Conservation (phyloP, 129 eudicot genomes). For the Centaurea solstitialis region DNA sequence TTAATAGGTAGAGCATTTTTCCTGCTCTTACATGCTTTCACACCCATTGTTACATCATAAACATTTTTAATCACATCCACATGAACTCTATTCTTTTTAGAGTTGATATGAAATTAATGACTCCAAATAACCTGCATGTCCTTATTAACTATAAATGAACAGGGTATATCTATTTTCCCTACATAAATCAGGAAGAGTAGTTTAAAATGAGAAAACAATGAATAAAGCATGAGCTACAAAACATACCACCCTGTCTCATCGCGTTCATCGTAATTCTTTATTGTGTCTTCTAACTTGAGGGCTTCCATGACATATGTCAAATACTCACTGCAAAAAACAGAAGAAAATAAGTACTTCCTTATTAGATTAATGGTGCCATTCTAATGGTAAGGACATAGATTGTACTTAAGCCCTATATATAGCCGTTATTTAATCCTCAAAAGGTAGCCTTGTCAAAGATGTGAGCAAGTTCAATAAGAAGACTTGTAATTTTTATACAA, state of each 20-base stretch:
- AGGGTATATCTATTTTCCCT: background rate
- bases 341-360: slow-evolving; percentile 14
- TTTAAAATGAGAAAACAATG: background rate
- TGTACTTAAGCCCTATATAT: background rate
- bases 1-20: background rate
- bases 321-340: slow-evolving; percentile 73
- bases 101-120: background rate
- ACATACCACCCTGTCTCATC: slow-evolving; percentile 75
- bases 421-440: background rate
- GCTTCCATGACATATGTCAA: slow-evolving; percentile 85
- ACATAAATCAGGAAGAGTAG: background rate
- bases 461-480: background rate
- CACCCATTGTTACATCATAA: background rate
- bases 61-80: background rate
- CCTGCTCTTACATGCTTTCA: background rate
- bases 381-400: background rate
- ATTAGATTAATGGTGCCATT: background rate
- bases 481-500: background rate
- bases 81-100: background rate
- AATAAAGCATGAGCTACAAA: background rate
- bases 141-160: background rate
- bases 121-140: background rate
- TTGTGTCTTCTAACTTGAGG: slow-evolving; percentile 87
- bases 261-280: slow-evolving; percentile 76
- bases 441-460: background rate